Evolutionary conservation across 1,139 yeast species (phyloP).

Genomic region (Saccharomyces uvarum): DNA sequence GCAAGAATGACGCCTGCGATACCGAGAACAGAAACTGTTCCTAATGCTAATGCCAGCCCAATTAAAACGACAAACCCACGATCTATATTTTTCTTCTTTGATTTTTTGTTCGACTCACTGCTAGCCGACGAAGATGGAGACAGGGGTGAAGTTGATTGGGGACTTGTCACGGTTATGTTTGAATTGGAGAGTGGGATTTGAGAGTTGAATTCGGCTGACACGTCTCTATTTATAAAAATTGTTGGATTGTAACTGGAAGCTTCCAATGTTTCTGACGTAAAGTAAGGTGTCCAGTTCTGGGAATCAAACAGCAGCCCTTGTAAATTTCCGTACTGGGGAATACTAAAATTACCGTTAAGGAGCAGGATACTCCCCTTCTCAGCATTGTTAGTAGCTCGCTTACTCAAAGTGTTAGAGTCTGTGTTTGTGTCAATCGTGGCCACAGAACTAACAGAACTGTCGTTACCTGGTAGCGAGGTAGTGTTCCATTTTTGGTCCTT

Average conservation of each 20-base stretch:
- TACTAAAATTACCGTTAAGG: slow-evolving; percentile 53
- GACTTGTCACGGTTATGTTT: slow-evolving; percentile 14
- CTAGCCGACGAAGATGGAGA: slow-evolving; percentile 24
- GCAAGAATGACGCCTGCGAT: slow-evolving; percentile 48
- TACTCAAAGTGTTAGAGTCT: slow-evolving; percentile 19
- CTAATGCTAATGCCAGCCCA: slow-evolving; percentile 80
- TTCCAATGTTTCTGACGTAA: slow-evolving; percentile 34
- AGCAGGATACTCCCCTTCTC: slow-evolving; percentile 40
- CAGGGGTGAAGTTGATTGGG: slow-evolving; percentile 15
- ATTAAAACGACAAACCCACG: slow-evolving; percentile 81
- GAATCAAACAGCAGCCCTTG: slow-evolving; percentile 71
- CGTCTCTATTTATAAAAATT: slow-evolving; percentile 34
- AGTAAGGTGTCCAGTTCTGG: slow-evolving; percentile 62
- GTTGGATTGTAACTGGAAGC: slow-evolving; percentile 15
- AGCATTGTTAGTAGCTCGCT: not conserved
- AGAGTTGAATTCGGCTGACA: slow-evolving; percentile 30
- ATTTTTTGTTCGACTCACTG: slow-evolving; percentile 14
- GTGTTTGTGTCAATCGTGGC: slow-evolving; percentile 30
- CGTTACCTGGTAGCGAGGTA: slow-evolving; percentile 9
- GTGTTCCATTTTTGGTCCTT: slow-evolving; percentile 12
- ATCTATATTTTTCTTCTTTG: slow-evolving; percentile 27
- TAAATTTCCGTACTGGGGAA: slow-evolving; percentile 49
- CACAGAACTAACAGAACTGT: slow-evolving; percentile 6
- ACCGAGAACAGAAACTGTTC: slow-evolving; percentile 64
- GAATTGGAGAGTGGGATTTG: slow-evolving; percentile 21